Evolutionary conservation across 768 basidiomycete species (phyloP), one percentile per base, ranked within the genome.

Genomic region (Suillus paluster): DNA sequence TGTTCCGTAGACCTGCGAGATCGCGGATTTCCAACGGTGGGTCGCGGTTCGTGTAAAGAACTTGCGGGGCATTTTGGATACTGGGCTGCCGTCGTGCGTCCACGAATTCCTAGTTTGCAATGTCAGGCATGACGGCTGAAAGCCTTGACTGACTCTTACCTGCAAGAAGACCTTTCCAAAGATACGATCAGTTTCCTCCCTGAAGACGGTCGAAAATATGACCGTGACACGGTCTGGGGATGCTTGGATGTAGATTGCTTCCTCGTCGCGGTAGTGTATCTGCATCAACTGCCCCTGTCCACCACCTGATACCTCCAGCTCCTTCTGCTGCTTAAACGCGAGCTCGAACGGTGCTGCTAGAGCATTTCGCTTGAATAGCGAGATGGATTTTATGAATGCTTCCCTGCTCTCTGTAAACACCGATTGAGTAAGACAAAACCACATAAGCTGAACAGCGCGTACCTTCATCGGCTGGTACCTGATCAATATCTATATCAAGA

Each of bases 161-260:
- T 99, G 97, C 58, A 99, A 78, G 81, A 99, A 99, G n/a, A 99
- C 91, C 75, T 95, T 96, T 15, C 97, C 97, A 74, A 94, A 94
- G 55, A 98, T 93, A 58, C 95, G 86, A 76, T 99, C 97, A 1
- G 97, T 97, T 76, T 99, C 97, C 70, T 99, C 97, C 67, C 90
- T 84, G 81, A 99, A 99, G 55, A 97, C 84, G 21, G 97, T 99
- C 4, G 93, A 95, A 79, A 99, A 99, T 71, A 98, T 92, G 61
- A 98, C 94, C 1, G 97, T 99, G 57, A 99, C 97, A 64, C 97
- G 91, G 81, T 99, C 97, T 50, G 87, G 85, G 45, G 92, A 88
- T 3, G 97, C 94, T 71, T 93, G 93, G 45, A 99, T 85, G 72
- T 95, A 99, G 74, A 99, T 96, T 21, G 94, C 96, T 77, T 99